Evolutionary conservation across 2,329 filamentous ascomycete species (phyloP).

Genomic region (Xylaria hypoxylon): DNA sequence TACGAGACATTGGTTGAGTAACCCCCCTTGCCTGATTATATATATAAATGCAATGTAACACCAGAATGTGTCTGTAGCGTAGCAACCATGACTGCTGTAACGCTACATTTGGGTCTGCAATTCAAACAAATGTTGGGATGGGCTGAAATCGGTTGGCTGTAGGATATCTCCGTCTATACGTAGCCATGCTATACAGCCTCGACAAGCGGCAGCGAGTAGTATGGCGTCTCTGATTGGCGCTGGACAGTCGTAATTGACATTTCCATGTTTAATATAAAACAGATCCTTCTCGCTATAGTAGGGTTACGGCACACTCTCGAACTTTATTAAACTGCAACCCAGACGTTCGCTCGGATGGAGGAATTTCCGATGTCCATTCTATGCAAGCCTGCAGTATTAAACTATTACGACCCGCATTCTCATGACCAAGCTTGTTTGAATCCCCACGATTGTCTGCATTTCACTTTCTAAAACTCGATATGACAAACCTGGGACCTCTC

Average conservation of each 20-base stretch:
- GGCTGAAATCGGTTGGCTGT: not conserved
- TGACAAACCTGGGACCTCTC: conserved; percentile 12
- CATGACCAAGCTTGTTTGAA: not conserved
- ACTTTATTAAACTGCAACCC: not conserved
- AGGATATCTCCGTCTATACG: not conserved
- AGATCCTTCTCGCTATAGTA: not conserved
- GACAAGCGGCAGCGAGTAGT: too few relatives aligned
- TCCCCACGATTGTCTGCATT: not conserved
- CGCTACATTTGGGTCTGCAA: not conserved
- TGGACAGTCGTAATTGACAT: not conserved
- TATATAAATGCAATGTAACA: not conserved
- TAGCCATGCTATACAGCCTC: too few relatives aligned
- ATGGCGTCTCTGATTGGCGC: not conserved
- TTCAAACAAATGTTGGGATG: not conserved
- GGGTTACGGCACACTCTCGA: not conserved
- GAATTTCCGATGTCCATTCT: not conserved
- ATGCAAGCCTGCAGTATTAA: not conserved
- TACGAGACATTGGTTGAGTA: too few relatives aligned
- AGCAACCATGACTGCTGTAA: not conserved
- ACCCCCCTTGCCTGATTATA: too few relatives aligned
- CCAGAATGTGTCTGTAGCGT: not conserved
- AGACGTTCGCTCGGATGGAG: not conserved
- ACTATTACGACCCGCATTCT: not conserved
- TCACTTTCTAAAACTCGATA: not conserved
- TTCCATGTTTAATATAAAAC: not conserved